Evolutionary conservation across 257 asterid species (phyloP), one percentile per base, ranked within the genome.

Genomic region (Nemophila menziesii): DNA sequence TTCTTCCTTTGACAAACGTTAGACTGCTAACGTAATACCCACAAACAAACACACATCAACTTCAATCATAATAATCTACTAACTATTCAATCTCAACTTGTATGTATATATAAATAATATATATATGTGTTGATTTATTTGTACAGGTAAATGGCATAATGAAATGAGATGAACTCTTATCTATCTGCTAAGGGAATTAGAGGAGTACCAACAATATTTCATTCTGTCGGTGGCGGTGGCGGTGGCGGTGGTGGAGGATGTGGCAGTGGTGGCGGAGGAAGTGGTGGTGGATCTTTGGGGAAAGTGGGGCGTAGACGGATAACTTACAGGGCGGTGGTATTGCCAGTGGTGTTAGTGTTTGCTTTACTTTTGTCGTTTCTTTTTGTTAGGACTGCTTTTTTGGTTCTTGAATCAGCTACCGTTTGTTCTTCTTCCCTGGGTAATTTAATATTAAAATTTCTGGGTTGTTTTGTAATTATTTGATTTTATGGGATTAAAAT

Each of bases 371-470:
- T 78, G 52, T 74, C 93, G 4, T 67, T 75, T 27, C 66, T 81
- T 17, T 67, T 78, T 39, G 18, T 85, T 37, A 57, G 82, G 60
- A 59, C 75, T 61, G 76, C 92, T 56, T 60, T 85, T 47, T 42
- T 84, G 11, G 64, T 58, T 22, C 78, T 80, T 11, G 86, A 84
- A 65, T 80, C 93, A 34, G 80, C 92, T 11, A 66, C 79, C 5
- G 12, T 7, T 7, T 56, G 72, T 40, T 84, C 86, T 68, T 74
- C 92, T 39, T 69, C 93, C 44, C 34, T 72, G 12, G 90, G 92
- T 80, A 74, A 45, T 37, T 16, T 4, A 1, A 39, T 17, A 5
- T 2, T 20, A 17, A 7, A 42, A 6, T 33, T 57, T 12, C 19
- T 22, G 41, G 22, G 38, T 20, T 15, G 9, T 53, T 12, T 20